These are phyloP conservation scores for Pythium monospermum DNA, from an alignment of 352 stramenopile species.

Conservation along the genomic window DNA sequence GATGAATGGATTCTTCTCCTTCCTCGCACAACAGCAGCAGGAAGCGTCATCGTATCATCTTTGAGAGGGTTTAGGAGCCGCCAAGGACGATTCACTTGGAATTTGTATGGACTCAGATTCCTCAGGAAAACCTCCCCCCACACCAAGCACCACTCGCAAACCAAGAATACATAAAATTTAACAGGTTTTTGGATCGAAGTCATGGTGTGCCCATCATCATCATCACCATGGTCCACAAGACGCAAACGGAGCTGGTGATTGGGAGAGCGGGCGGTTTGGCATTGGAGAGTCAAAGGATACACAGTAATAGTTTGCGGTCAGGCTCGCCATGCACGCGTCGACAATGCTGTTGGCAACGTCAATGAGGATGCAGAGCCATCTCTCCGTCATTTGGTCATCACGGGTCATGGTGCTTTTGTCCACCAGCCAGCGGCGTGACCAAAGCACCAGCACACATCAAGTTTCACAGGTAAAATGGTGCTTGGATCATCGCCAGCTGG, in stretches of 20 bases:
- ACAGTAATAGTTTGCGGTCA: too few relatives aligned
- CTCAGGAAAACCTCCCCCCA: slow-evolving; percentile 9
- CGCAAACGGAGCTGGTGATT: too few relatives aligned
- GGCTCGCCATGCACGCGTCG: too few relatives aligned
- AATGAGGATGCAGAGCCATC: slow-evolving; percentile 6
- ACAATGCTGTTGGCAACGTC: background rate
- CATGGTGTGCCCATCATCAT: too few relatives aligned
- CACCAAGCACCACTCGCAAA: slow-evolving; percentile 15
- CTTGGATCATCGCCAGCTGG: slow-evolving; percentile 16
- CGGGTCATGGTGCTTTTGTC: too few relatives aligned
- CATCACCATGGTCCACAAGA: too few relatives aligned
- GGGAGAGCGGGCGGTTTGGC: too few relatives aligned
- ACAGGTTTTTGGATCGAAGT: too few relatives aligned
- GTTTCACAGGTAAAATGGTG: slow-evolving; percentile 11
- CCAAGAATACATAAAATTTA: slow-evolving; percentile 11
- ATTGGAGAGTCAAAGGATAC: too few relatives aligned
- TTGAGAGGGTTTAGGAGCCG: slow-evolving; percentile 2
- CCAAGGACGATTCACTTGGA: background rate
- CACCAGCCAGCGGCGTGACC: too few relatives aligned
- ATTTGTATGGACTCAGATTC: slow-evolving; percentile 16
- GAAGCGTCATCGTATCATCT: slow-evolving; percentile 7
- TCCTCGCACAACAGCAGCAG: background rate
- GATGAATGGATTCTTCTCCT: background rate
- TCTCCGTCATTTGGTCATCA: too few relatives aligned
- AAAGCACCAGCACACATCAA: slow-evolving; percentile 6